Evolutionary conservation across 495 filamentous ascomycete species (phyloP).

Genomic region (Penicillium nucicola): DNA sequence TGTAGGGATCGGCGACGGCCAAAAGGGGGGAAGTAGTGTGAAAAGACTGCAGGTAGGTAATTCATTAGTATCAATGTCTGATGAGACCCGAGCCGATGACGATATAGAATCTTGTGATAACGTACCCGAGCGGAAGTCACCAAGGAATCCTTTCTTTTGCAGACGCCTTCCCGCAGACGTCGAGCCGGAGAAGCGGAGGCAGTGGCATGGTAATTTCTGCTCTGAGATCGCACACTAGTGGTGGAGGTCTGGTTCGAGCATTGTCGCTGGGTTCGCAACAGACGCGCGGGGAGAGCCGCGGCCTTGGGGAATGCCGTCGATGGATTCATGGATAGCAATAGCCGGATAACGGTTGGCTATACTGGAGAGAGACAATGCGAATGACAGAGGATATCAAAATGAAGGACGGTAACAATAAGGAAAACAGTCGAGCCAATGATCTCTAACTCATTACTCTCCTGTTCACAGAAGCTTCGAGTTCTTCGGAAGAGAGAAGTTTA

Average conservation of each 20-base stretch:
- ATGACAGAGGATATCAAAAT: conserved; percentile 1
- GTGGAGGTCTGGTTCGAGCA: conserved; percentile 31
- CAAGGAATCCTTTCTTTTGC: conserved; percentile 18
- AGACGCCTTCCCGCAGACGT: conserved; percentile 20
- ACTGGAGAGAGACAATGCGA: not conserved
- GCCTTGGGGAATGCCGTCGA: conserved; percentile 45
- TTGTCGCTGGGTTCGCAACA: conserved; percentile 39
- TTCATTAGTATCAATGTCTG: no score
- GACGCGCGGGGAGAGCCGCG: conserved; percentile 43
- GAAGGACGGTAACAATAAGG: conserved; percentile 6
- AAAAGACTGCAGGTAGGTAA: conserved; percentile 55
- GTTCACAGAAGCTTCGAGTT: conserved; percentile 37
- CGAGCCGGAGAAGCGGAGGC: conserved; percentile 19
- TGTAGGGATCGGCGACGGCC: conserved; percentile 80
- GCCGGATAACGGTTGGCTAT: conserved; percentile 12
- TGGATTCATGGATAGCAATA: conserved; percentile 37
- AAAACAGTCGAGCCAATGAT: conserved; percentile 12
- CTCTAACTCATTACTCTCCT: conserved; percentile 7
- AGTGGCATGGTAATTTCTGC: conserved; percentile 28
- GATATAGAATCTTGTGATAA: not conserved
- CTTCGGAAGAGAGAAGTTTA: conserved; percentile 22
- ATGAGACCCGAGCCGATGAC: no score
- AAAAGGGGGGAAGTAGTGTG: conserved; percentile 63
- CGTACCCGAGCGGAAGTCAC: conserved; percentile 30
- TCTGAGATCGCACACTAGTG: conserved; percentile 20